These are phyloP conservation scores for Comarum palustre DNA, from an alignment of 306 rosid genomes.

Conservation along the genomic window DNA sequence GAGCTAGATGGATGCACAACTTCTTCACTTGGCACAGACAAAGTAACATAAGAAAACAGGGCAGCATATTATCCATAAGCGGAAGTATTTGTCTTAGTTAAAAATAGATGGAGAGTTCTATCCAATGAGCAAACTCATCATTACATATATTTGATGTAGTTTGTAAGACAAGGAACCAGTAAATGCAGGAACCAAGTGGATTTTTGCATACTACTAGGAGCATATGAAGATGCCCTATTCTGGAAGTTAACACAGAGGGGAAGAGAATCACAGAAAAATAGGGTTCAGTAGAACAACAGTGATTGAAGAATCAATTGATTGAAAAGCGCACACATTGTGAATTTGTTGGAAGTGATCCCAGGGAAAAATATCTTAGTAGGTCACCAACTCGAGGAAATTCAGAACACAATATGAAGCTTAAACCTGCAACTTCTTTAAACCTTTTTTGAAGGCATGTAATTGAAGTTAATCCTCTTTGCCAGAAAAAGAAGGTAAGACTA, in stretches of 20 bases:
- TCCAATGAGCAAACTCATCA: slow-evolving; percentile 1
- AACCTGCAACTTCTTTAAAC: background rate
- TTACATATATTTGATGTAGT: background rate
- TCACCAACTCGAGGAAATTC: background rate
- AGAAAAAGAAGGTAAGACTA: background rate
- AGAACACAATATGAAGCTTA: background rate
- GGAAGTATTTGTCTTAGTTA: background rate
- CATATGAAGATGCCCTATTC: background rate
- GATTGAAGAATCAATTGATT: background rate
- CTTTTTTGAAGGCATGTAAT: background rate
- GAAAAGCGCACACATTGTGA: background rate
- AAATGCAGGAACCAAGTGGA: background rate
- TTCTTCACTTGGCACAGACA: slow-evolving; percentile 38
- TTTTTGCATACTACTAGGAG: background rate
- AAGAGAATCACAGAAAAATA: background rate
- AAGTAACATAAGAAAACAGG: background rate
- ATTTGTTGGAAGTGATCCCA: background rate
- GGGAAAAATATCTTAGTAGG: background rate
- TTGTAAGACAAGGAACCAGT: background rate
- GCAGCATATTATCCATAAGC: background rate
- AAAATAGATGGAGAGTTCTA: background rate
- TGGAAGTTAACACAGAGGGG: background rate
- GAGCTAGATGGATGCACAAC: slow-evolving; percentile 49
- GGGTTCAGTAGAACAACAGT: background rate
- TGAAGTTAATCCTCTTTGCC: background rate